These are phyloP conservation scores for Melocanna baccifera DNA, from an alignment of 176 grass and related monocot species.

Conservation along the genomic window DNA sequence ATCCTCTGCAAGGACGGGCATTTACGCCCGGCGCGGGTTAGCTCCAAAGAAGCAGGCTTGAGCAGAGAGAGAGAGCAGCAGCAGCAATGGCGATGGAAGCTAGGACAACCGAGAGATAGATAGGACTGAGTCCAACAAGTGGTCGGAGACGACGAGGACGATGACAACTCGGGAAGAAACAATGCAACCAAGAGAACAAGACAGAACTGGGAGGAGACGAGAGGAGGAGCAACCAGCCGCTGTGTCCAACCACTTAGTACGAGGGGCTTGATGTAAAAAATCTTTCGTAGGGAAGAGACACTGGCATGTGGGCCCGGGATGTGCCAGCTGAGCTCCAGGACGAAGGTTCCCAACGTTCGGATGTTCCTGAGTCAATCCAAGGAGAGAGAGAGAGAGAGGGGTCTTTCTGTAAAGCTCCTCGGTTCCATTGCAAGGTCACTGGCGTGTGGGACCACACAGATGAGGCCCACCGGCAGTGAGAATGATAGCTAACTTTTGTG, in stretches of 20 bases:
- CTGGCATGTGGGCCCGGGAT: too few species aligned
- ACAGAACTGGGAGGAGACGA: not conserved
- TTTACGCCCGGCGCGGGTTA: constrained; percentile 23
- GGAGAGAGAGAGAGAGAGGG: not conserved
- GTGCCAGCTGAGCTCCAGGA: too few species aligned
- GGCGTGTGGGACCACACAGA: not conserved
- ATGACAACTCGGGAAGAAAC: not conserved
- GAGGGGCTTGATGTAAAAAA: too few species aligned
- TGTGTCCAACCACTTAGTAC: too few species aligned
- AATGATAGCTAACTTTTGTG: not conserved
- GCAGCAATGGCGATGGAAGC: constrained; percentile 33
- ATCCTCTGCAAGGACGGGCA: constrained; percentile 35
- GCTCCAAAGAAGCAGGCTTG: not conserved
- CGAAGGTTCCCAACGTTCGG: not conserved
- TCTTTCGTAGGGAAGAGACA: too few species aligned
- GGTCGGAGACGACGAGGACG: not conserved
- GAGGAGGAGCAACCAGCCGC: not conserved
- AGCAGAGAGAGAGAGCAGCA: not conserved
- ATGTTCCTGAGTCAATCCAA: not conserved
- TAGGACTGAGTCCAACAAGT: not conserved
- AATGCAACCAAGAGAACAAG: not conserved
- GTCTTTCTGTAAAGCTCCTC: not conserved
- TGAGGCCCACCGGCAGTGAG: not conserved
- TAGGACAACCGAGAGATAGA: not conserved
- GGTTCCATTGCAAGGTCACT: not conserved